phyloP scores from a whole-genome alignment of 305 asterid genomes.

The Caryopteris hybrid region DNA sequence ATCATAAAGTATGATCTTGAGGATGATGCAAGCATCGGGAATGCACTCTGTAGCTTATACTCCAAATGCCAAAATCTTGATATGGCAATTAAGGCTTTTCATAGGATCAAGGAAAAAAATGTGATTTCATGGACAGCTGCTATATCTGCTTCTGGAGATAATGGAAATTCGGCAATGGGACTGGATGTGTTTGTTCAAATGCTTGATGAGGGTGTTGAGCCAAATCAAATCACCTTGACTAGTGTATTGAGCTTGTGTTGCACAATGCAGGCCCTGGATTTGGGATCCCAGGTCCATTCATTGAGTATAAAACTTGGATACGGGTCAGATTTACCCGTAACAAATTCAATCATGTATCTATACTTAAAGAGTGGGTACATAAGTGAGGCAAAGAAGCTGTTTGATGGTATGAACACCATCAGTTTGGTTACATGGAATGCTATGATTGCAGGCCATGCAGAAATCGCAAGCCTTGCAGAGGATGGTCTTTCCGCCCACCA shows the following conservation, averaged over 20 bases:
- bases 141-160: constrained; percentile 70
- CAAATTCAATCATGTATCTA: constrained; percentile 71
- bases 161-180: constrained; percentile 66
- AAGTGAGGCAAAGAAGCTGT: constrained; percentile 63
- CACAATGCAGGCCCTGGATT: constrained; percentile 47
- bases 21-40: constrained; percentile 62
- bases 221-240: constrained; percentile 74
- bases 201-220: constrained; percentile 56
- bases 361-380: constrained; percentile 67
- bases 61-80: constrained; percentile 53
- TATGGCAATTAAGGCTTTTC: constrained; percentile 58
- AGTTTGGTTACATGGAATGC: constrained; percentile 86
- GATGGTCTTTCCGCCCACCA: constrained; percentile 49
- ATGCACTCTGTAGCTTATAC: constrained; percentile 76
- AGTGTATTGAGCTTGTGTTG: constrained; percentile 71
- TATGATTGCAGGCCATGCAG: constrained; percentile 86
- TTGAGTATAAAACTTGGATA: constrained; percentile 63
- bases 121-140: constrained; percentile 85
- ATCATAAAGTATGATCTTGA: constrained; percentile 52
- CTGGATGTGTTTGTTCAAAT: constrained; percentile 57
- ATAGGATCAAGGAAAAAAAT: constrained; percentile 56
- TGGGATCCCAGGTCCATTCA: constrained; percentile 74
- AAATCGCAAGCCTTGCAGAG: constrained; percentile 44
- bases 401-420: constrained; percentile 52
- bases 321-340: constrained; percentile 45